A percentile compares a stretch with the other conserved stretches of the same genome.
These are phyloP conservation scores for Metarhizium humberi DNA, from an alignment of 2,329 filamentous ascomycete species.

Conservation along the genomic window DNA sequence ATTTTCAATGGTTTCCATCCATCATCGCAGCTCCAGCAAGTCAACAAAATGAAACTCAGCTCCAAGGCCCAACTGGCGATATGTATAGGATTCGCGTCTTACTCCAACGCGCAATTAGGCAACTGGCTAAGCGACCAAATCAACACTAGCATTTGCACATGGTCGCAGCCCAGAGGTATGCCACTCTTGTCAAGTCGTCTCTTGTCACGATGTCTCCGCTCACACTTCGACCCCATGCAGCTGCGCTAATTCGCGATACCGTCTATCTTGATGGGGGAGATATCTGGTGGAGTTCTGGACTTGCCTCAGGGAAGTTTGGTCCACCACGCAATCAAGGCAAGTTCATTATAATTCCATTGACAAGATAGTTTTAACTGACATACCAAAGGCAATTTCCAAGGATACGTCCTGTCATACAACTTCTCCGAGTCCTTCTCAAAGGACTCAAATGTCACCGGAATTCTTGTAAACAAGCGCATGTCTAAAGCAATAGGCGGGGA, in stretches of 20 bases:
- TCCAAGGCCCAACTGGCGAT: conserved; percentile 8
- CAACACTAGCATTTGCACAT: conserved; percentile 50
- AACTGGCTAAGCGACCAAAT: conserved; percentile 42
- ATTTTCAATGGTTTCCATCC: background rate
- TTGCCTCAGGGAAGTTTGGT: conserved; percentile 32
- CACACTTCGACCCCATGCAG: conserved; percentile 23
- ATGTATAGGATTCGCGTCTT: conserved; percentile 9
- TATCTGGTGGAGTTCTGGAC: conserved; percentile 42
- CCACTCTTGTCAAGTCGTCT: background rate
- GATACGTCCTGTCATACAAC: conserved; percentile 47
- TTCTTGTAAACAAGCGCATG: conserved; percentile 34
- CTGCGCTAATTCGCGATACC: conserved; percentile 48
- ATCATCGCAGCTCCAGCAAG: background rate
- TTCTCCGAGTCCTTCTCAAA: conserved; percentile 47
- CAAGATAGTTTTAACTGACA: background rate
- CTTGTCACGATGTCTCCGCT: background rate
- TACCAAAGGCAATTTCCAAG: conserved; percentile 39
- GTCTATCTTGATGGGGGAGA: conserved; percentile 57
- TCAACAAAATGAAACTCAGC: conserved; percentile 12
- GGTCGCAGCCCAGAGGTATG: conserved; percentile 37
- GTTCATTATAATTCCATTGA: conserved; percentile 10
- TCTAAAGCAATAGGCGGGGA: conserved; percentile 36
- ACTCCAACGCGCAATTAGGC: conserved; percentile 28
- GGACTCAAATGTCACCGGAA: conserved; percentile 38
- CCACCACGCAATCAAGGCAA: conserved; percentile 30